Base-by-base conservation (phyloP, 2,329 filamentous ascomycete species). In the Aspergillus calidoustus region DNA sequence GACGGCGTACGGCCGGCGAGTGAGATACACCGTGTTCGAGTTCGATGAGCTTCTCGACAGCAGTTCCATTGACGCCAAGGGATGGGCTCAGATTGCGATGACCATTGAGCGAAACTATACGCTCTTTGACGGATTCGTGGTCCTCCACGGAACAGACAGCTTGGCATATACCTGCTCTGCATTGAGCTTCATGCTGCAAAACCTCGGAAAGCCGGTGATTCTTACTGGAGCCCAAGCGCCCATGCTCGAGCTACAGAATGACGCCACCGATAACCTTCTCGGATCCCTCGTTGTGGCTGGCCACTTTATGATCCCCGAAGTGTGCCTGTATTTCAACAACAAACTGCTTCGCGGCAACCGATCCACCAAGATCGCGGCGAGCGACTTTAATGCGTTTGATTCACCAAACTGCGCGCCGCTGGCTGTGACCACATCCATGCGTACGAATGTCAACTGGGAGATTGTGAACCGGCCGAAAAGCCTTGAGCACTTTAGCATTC, bases 261-360 rank as follows among this genome's bases (percentile, higher is more conserved):
- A 97, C 76, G 93, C 93, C 9, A 91, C 93, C 43, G 93, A 96
- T 79, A 97, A 97, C 72, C 84, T 97, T 13, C 85, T 97, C 5
- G 91, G 91, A 22, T 93, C 92, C 1, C 84, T 97, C 71, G 92
- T 97, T 72, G 90, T 97, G 59, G 93, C 93, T 3, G 92, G 92
- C 38, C 95, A 95, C 63, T 96, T 96, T 73, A 91, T 92, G 80
- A 92, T 97, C 61, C 93, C 93, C 0, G 93, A 97, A 76, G 93
- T 97, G 57, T 93, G 92, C 74, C 84, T 97, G 41, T 97, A 96
- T 81, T 97, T 97, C 83, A 92, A 95, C 77, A 91, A 96, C 80
- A 92, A 89, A 68, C 85, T 97, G 22, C 96, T 93, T 79, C 88
- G 93, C 28, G 93, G 93, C 17, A 97, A 96, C 77, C 84, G 93